A percentile compares a stretch with the other conserved stretches of the same genome.
Conservation (phyloP, 805 yeast species). For the Schizosaccharomyces lindneri region DNA sequence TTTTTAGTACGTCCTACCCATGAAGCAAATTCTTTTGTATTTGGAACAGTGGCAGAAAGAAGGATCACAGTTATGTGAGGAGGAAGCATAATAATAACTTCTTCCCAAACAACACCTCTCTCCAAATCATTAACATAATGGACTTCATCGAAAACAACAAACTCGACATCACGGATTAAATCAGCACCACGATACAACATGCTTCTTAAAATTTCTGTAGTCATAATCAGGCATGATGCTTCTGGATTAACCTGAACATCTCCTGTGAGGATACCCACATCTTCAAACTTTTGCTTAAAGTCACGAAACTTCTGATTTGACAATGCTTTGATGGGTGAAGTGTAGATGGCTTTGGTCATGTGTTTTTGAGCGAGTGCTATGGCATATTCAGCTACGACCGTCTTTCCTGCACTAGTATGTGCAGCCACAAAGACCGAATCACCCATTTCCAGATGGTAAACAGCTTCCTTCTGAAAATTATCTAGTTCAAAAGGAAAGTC, state of each 20-base stretch:
- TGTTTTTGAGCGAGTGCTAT: conserved; percentile 89
- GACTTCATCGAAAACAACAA: conserved; percentile 92
- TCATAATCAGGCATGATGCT: conserved; percentile 89
- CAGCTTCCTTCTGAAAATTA: conserved; percentile 88
- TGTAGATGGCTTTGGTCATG: conserved; percentile 84
- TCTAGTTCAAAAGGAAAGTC: conserved; percentile 89
- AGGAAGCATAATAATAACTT: conserved; percentile 90
- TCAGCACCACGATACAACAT: conserved; percentile 96
- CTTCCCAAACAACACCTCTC: conserved; percentile 98
- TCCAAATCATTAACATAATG: conserved; percentile 93
- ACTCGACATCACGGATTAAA: conserved; percentile 84
- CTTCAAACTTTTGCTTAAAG: conserved; percentile 56
- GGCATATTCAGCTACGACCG: conserved; percentile 95
- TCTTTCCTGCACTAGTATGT: conserved; percentile 95
- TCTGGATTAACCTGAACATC: conserved; percentile 95
- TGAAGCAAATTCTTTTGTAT: conserved; percentile 87
- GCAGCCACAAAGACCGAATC: conserved; percentile 98
- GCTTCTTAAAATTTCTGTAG: conserved; percentile 82
- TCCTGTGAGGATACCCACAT: conserved; percentile 87
- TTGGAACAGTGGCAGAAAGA: conserved; percentile 94
- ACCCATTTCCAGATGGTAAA: conserved; percentile 86
- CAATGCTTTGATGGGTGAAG: conserved; percentile 82
- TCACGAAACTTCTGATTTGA: conserved; percentile 80
- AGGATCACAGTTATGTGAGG: conserved; percentile 83
- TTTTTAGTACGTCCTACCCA: conserved; percentile 97